These are phyloP conservation scores for Canavalia gladiata DNA, from an alignment of 306 rosid genomes.

Conservation along the genomic window DNA sequence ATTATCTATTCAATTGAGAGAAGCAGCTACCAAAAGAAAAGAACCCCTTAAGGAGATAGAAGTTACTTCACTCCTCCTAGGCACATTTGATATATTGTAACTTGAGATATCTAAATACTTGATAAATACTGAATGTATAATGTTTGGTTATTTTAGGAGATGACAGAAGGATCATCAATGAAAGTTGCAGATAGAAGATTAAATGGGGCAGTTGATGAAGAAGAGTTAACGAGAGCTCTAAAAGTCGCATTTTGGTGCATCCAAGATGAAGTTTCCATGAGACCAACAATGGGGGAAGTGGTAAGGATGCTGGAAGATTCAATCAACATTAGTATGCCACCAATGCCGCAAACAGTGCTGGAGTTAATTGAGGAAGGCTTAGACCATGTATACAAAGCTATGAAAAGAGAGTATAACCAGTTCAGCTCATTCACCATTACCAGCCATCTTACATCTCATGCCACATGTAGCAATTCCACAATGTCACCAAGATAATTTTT, in stretches of 20 bases:
- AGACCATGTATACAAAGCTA: conserved; percentile 81
- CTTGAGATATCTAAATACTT: background rate
- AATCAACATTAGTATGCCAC: conserved; percentile 69
- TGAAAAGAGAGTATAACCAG: conserved; percentile 83
- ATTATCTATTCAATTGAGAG: conserved; percentile 3
- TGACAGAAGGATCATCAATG: conserved; percentile 65
- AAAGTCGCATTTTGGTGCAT: conserved; percentile 96
- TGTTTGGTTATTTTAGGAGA: conserved; percentile 63
- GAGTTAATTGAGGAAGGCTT: conserved; percentile 91
- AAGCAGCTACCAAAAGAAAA: background rate
- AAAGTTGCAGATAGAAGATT: conserved; percentile 82
- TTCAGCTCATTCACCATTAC: conserved; percentile 82
- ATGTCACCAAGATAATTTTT: conserved; percentile 86
- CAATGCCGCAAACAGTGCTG: conserved; percentile 91
- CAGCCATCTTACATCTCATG: conserved; percentile 80
- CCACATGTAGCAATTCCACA: conserved; percentile 87
- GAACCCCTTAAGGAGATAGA: background rate
- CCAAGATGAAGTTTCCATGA: conserved; percentile 80
- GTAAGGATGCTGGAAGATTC: conserved; percentile 91
- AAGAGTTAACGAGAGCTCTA: conserved; percentile 71
- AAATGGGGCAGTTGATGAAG: conserved; percentile 82
- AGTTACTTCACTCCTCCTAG: background rate
- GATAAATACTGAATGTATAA: conserved; percentile 27
- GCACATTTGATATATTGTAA: background rate
- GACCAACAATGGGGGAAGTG: conserved; percentile 97